phyloP scores from a whole-genome alignment of 2,329 filamentous ascomycete genomes.

The Sclerotinia nivalis region DNA sequence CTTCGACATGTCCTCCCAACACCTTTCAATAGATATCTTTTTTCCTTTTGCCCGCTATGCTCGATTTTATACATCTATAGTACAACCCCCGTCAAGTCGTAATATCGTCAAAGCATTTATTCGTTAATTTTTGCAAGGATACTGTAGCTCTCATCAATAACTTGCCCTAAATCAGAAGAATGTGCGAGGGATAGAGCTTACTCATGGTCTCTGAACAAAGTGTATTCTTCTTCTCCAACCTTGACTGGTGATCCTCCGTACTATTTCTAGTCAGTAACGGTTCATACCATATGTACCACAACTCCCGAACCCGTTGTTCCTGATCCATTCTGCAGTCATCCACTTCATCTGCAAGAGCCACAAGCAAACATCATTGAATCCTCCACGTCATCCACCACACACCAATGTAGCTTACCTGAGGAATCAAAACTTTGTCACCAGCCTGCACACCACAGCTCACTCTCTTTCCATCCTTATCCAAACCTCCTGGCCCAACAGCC shows the following conservation, averaged over 20 bases:
- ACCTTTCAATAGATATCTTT: slow-evolving; percentile 20
- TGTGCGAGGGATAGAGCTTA: slow-evolving; percentile 55
- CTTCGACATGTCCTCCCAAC: slow-evolving; percentile 12
- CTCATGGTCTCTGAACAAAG: slow-evolving; percentile 97
- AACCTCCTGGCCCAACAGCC: slow-evolving; percentile 84
- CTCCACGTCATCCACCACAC: background rate
- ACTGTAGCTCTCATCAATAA: slow-evolving; percentile 51
- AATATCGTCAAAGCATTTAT: slow-evolving; percentile 52
- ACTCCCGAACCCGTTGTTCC: background rate
- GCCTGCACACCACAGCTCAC: slow-evolving; percentile 77
- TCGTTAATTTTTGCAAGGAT: slow-evolving; percentile 99
- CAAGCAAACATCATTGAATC: slow-evolving; percentile 12
- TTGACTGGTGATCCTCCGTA: slow-evolving; percentile 94
- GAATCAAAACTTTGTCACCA: slow-evolving; percentile 94
- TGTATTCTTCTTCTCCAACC: slow-evolving; percentile 95
- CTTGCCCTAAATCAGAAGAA: background rate
- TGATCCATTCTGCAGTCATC: slow-evolving; percentile 6
- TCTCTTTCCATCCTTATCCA: slow-evolving; percentile 88
- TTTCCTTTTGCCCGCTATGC: slow-evolving; percentile 30
- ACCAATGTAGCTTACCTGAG: slow-evolving; percentile 64
- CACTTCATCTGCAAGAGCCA: background rate
- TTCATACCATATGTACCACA: background rate
- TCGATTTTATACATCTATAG: slow-evolving; percentile 35
- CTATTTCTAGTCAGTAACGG: slow-evolving; percentile 49
- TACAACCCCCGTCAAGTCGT: slow-evolving; percentile 30